These are phyloP conservation scores for Panus rudis DNA, from an alignment of 768 basidiomycete genomes.

Conservation along the genomic window DNA sequence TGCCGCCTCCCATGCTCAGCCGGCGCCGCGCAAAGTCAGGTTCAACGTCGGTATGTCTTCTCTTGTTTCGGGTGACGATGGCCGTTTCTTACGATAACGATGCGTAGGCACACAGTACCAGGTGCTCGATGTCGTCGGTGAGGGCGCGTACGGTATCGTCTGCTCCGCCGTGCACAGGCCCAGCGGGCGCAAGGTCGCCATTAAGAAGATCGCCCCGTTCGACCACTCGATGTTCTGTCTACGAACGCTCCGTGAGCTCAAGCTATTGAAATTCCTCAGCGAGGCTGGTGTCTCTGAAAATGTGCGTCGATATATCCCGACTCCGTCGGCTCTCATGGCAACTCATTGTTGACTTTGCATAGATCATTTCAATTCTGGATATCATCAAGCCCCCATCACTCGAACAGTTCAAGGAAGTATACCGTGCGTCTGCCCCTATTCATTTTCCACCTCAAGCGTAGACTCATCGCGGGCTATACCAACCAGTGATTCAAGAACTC, in stretches of 20 bases:
- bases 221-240: constrained; percentile 93
- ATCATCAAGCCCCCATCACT: constrained; percentile 76
- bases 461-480: background rate
- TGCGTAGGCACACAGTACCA: constrained; percentile 44
- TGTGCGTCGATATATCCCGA: constrained; percentile 32
- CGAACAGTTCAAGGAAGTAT: constrained; percentile 85
- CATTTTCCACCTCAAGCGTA: constrained; percentile 1
- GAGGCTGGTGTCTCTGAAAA: constrained; percentile 89
- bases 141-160: constrained; percentile 93
- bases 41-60: constrained; percentile 69
- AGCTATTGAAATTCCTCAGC: constrained; percentile 69
- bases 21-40: constrained; percentile 75
- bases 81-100: background rate
- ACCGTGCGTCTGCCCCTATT: constrained; percentile 33
- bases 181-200: constrained; percentile 82
- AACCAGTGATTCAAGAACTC: constrained; percentile 78
- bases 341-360: constrained; percentile 6
- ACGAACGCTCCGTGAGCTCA: constrained; percentile 50
- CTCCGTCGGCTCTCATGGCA: background rate
- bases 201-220: constrained; percentile 93
- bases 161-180: constrained; percentile 77
- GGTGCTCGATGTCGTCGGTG: constrained; percentile 81
- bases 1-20: constrained; percentile 35
- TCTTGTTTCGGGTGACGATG: background rate
- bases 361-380: constrained; percentile 89